phyloP scores from a whole-genome alignment of 805 yeast genomes.

The Yamadazyma scolyti region DNA sequence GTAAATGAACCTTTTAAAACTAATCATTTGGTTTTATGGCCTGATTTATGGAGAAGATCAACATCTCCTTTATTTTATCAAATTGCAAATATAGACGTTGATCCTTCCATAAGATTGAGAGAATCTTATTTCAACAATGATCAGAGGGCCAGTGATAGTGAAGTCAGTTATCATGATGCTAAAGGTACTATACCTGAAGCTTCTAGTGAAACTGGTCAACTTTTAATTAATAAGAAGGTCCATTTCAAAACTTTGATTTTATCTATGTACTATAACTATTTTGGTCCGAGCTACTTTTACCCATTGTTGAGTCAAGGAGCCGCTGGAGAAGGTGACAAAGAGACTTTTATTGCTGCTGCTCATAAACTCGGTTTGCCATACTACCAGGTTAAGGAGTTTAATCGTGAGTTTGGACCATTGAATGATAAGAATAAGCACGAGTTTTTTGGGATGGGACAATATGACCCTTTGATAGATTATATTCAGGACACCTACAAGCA shows the following conservation, averaged over 20 bases:
- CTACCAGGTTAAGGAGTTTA: constrained; percentile 35
- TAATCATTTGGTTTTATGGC: constrained; percentile 33
- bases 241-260: constrained; percentile 30
- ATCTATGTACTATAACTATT: constrained; percentile 35
- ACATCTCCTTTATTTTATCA: constrained; percentile 35
- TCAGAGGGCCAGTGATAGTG: constrained; percentile 19
- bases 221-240: constrained; percentile 29
- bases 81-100: constrained; percentile 25
- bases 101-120: constrained; percentile 17
- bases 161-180: constrained; percentile 47
- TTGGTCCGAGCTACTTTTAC: constrained; percentile 34
- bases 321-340: constrained; percentile 43
- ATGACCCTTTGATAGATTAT: constrained; percentile 30
- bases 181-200: constrained; percentile 50
- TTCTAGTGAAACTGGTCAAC: constrained; percentile 37
- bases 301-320: constrained; percentile 39
- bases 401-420: constrained; percentile 34
- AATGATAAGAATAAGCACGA: constrained; percentile 21
- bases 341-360: constrained; percentile 40
- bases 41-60: constrained; percentile 40
- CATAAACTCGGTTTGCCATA: constrained; percentile 33
- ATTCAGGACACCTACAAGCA: constrained; percentile 11
- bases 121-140: constrained; percentile 27
- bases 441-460: constrained; percentile 35
- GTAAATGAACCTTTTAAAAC: constrained; percentile 28